Base-by-base conservation (phyloP, 139 green algal genomes). In the Auxenochlorella pyrenoidosa region DNA sequence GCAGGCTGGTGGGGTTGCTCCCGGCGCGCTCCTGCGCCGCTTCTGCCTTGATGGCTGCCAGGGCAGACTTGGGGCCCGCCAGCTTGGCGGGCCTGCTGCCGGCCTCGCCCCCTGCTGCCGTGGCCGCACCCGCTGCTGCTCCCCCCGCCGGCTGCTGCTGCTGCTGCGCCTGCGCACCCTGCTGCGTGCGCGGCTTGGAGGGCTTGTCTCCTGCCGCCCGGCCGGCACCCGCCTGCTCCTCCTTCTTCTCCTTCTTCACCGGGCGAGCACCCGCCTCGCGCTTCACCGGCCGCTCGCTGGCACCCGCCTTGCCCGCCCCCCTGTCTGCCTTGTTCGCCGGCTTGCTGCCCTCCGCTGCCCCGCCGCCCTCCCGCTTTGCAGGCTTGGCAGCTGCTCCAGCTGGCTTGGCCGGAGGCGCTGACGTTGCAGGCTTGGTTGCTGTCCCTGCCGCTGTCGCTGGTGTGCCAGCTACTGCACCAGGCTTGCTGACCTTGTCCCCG, bases 1-100 rank as follows among this genome's bases (percentile, higher is more conserved):
- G 59, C 80, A 85, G 40, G 80, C 80, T 85, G 80, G 80, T 76
- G 30, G 80, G 80, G 63, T 85, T 85, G 80, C 80, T 85, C 38
- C 80, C 80, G 15, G 80, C 80, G 36, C 65, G 80, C 80, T 85
- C 80, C 80, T 85, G 80, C 79, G 44, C 30, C 36, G 79, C 60
- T n/a, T 51, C 58, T 2, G 54, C 34, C 26, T 59, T 84, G 79
- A 36, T 12, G 6, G 79, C 79, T 28, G n/a, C 40, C 34, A 68
- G 38, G 28, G 79, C 38, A 4, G 79, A 41, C 38, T 84, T 84
- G 34, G 59, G 47, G 15, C 51, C 77, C 15, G 47, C 51, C 18
- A 19, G 32, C 47, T 83, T 83, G 77, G 51, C 77, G 4, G 72
- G 38, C 3, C 72, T 38, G 72, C 72, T 30, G 72, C 40, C 34